These are phyloP conservation scores for Encephalitozoon hellem DNA, from an alignment of 371 early-diverging fungal species.

Conservation along the genomic window DNA sequence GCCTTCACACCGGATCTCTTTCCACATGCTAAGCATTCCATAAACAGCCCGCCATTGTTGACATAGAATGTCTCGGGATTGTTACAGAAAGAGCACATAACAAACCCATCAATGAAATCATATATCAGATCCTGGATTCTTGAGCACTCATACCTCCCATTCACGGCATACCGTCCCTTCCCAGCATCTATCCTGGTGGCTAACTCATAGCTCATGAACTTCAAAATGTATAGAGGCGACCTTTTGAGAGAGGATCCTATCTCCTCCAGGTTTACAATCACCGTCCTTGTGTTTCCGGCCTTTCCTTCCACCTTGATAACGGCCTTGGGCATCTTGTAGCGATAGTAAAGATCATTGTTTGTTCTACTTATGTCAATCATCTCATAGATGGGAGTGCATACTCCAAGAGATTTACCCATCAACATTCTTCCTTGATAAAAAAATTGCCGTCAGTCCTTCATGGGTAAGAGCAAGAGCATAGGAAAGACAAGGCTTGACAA, in stretches of 20 bases:
- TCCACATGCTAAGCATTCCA: slow-evolving; percentile 59
- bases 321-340: slow-evolving; percentile 94
- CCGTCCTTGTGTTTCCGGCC: slow-evolving; percentile 96
- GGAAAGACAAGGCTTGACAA: slow-evolving; percentile 91
- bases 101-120: slow-evolving; percentile 86
- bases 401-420: neutral
- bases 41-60: slow-evolving; percentile 30
- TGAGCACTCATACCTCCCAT: slow-evolving; percentile 81
- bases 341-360: slow-evolving; percentile 76
- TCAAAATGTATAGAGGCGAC: slow-evolving; percentile 71
- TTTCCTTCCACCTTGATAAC: slow-evolving; percentile 76
- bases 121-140: slow-evolving; percentile 77
- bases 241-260: slow-evolving; percentile 79
- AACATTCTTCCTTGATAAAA: neutral
- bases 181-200: slow-evolving; percentile 84
- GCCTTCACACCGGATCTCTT: slow-evolving; percentile 16
- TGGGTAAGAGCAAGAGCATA: slow-evolving; percentile 44
- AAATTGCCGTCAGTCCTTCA: neutral
- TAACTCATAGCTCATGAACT: slow-evolving; percentile 86
- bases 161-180: slow-evolving; percentile 81
- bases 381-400: slow-evolving; percentile 5
- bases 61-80: slow-evolving; percentile 89
- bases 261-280: slow-evolving; percentile 88
- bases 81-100: slow-evolving; percentile 81
- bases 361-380: slow-evolving; percentile 53